Evolutionary conservation across 768 basidiomycete genomes (phyloP), one percentile per base, ranked within the genome.

Genomic region (Trametes coccinea): DNA sequence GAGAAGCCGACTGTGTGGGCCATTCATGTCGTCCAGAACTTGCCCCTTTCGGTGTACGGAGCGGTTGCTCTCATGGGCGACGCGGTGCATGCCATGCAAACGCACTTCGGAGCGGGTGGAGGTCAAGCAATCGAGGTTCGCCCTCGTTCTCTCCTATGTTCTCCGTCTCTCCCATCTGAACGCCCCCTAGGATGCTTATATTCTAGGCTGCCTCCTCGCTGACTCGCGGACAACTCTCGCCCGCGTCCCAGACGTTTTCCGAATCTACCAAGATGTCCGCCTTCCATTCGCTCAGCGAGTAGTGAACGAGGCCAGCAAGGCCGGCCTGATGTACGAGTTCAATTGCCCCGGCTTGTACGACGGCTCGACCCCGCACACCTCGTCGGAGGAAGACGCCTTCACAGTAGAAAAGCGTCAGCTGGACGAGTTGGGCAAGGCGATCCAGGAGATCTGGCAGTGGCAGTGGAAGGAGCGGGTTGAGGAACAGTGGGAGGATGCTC

Each of bases 31-130:
- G 39, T 76, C 16, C 66, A 67, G n/a, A 45, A 58, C 34, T 46
- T 75, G 1, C 70, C 69, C 1, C 62, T 64, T 49, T 69, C 66
- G 7, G 69, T 68, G 4, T 49, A 54, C 30, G 74, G 70, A 1
- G 56, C 66, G 2, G 69, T 74, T 14, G 73, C 72, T 0, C 61
- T 77, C 34, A 57, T 73, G 10, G 75, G 75, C 0, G 75, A 75
- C 58, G 73, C 74, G 10, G 68, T 70, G 13, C 72, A 73, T 48
- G 72, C 69, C 10, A 73, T 70, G 69, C 59, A 59, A 34, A 66
- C 72, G 11, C 68, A 71, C 49, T 64, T 70, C n/a, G 70, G 70
- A 3, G 69, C 72, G 7, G 72, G 72, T 3, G 72, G 69, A 11
- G 72, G 72, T 4, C 72, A 73, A 56, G 69, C 69, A 2, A 71